A percentile compares a stretch with the other conserved stretches of the same genome.
Evolutionary conservation across 768 basidiomycete genomes (phyloP).

Genomic region (Russula griseocarnosa): DNA sequence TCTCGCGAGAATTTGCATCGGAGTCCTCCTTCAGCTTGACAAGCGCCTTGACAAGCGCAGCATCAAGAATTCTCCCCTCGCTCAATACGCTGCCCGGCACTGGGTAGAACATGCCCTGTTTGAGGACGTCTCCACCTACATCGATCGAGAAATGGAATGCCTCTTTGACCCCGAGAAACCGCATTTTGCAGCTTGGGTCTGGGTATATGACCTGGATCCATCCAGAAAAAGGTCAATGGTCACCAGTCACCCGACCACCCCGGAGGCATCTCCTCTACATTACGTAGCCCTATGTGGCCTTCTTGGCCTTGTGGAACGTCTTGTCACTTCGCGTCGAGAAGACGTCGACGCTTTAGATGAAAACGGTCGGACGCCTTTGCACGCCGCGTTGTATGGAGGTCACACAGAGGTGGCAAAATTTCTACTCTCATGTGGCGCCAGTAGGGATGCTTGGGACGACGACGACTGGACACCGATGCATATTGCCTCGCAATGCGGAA

Average conservation of each 20-base stretch:
- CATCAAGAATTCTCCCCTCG: slow-evolving; percentile 3
- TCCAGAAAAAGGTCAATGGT: neutral
- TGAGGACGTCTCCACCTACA: neutral
- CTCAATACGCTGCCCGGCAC: slow-evolving; percentile 5
- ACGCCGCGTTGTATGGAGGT: neutral
- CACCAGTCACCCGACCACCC: neutral
- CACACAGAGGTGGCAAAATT: slow-evolving; percentile 4
- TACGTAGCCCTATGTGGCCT: slow-evolving; percentile 2
- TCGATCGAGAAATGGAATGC: neutral
- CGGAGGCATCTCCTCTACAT: slow-evolving; percentile 1
- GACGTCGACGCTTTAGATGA: neutral
- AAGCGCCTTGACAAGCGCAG: neutral
- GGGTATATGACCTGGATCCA: slow-evolving; percentile 4
- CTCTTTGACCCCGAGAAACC: slow-evolving; percentile 5
- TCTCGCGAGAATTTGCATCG: slow-evolving; percentile 3
- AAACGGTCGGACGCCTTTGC: neutral
- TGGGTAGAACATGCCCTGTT: slow-evolving; percentile 13
- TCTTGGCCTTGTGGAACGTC: neutral
- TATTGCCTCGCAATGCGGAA: neutral
- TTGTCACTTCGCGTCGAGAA: neutral
- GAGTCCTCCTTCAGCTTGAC: slow-evolving; percentile 10
- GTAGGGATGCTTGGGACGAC: neutral
- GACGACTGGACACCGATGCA: slow-evolving; percentile 3
- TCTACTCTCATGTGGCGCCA: neutral
- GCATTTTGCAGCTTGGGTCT: slow-evolving; percentile 10